Evolutionary conservation across 768 basidiomycete species (phyloP).

Genomic region (Clitopilus hobsonii): DNA sequence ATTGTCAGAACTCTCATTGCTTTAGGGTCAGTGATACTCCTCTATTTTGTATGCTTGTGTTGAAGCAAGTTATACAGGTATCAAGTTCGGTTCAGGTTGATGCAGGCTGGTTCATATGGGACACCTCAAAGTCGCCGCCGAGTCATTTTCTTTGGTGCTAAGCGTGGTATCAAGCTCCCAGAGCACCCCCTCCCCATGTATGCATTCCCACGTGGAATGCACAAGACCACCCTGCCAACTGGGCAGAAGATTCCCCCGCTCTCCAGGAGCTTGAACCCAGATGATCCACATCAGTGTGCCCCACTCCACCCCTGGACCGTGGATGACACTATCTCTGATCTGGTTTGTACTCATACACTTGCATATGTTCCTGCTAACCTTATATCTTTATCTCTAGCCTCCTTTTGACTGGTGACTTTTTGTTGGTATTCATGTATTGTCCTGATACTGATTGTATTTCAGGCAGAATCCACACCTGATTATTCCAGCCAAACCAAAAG

Average conservation of each 20-base stretch:
- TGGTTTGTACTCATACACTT: slow-evolving; percentile 40
- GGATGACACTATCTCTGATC: slow-evolving; percentile 61
- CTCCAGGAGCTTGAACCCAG: slow-evolving; percentile 36
- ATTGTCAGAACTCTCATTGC: slow-evolving; percentile 54
- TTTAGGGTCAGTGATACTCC: slow-evolving; percentile 48
- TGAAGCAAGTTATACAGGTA: slow-evolving; percentile 35
- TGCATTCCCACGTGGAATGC: slow-evolving; percentile 30
- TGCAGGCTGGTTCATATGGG: slow-evolving; percentile 72
- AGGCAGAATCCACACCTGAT: slow-evolving; percentile 58
- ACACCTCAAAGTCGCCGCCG: slow-evolving; percentile 64
- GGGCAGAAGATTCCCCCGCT: slow-evolving; percentile 35
- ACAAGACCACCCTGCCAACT: slow-evolving; percentile 37
- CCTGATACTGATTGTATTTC: background rate
- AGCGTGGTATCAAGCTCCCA: slow-evolving; percentile 51
- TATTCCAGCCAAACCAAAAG: slow-evolving; percentile 24
- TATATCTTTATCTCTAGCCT: slow-evolving; percentile 34
- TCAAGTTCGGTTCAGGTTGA: slow-evolving; percentile 58
- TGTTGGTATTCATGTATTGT: background rate
- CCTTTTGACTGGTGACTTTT: slow-evolving; percentile 61
- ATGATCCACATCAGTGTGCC: slow-evolving; percentile 45
- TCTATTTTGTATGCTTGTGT: background rate
- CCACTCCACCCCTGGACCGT: slow-evolving; percentile 58
- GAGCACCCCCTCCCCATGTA: slow-evolving; percentile 64
- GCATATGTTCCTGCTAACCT: background rate
- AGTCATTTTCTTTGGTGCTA: slow-evolving; percentile 67